Conservation (phyloP, 139 green algal species). For the Mesotaenium endlicherianum region DNA sequence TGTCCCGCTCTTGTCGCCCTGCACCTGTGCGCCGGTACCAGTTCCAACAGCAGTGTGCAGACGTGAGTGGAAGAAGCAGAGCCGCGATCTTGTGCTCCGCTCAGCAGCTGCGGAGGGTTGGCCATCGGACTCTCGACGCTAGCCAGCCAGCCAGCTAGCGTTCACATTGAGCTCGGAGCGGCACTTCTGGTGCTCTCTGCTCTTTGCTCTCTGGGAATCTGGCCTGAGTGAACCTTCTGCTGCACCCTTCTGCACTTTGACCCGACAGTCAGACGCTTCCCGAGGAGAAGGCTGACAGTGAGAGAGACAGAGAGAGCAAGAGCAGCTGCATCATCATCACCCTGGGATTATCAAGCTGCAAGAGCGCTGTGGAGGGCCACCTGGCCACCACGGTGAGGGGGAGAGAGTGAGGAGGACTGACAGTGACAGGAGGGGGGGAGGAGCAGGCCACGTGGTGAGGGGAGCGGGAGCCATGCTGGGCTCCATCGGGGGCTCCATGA, state of each 20-base stretch:
- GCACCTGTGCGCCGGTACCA: background rate
- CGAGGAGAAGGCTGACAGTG: too few species aligned
- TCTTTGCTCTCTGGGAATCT: too few species aligned
- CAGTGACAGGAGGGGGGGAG: background rate
- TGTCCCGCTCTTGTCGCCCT: background rate
- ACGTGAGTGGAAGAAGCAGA: background rate
- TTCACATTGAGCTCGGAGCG: too few species aligned
- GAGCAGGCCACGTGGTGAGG: background rate
- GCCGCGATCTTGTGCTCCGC: background rate
- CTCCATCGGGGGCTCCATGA: constrained; percentile 1
- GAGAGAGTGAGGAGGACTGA: background rate
- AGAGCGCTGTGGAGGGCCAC: background rate
- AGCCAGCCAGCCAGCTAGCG: too few species aligned
- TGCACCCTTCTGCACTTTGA: too few species aligned
- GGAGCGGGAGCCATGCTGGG: constrained; percentile 3
- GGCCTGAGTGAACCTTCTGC: too few species aligned
- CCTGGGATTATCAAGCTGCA: background rate
- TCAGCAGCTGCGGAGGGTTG: too few species aligned
- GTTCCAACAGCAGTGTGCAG: background rate
- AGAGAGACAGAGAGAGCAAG: too few species aligned
- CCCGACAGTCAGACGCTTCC: background rate
- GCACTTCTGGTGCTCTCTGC: too few species aligned
- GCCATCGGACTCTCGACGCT: too few species aligned
- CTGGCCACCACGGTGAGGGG: background rate
- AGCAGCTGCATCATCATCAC: too few species aligned